A percentile compares a stretch with the other conserved stretches of the same genome.
Conservation (phyloP, 257 asterid genomes). For the Nyctanthes arbortristis region DNA sequence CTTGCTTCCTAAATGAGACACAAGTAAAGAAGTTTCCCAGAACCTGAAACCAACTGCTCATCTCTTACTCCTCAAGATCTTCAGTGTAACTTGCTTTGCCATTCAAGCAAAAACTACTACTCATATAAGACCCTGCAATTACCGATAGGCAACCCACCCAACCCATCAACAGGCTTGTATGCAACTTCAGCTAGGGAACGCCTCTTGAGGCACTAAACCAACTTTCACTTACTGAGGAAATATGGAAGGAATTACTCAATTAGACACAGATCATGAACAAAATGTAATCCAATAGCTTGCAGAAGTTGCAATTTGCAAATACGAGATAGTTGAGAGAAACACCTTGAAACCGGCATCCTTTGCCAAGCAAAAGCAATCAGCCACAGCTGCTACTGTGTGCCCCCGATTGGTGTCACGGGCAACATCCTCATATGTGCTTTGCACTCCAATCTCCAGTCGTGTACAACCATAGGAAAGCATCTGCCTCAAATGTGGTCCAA, state of each 20-base stretch:
- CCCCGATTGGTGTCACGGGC: constrained; percentile 99
- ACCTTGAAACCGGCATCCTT: constrained; percentile 99
- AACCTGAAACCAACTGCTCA: background rate
- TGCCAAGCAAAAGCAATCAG: constrained; percentile 98
- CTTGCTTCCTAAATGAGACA: background rate
- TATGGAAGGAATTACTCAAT: background rate
- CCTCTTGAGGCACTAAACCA: background rate
- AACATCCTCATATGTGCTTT: constrained; percentile 98
- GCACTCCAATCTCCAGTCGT: constrained; percentile 96
- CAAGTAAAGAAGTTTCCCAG: background rate
- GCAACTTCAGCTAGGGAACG: background rate
- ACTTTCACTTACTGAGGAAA: background rate
- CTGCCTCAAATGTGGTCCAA: constrained; percentile 98
- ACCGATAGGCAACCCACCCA: background rate
- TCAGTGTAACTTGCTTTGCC: background rate
- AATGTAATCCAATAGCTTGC: constrained; percentile 1
- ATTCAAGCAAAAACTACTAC: background rate
- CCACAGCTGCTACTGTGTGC: constrained; percentile 98
- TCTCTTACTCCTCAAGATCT: background rate
- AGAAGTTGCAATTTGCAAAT: constrained; percentile 2
- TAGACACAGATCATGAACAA: background rate
- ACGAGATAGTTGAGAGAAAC: constrained; percentile 21
- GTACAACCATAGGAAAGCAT: constrained; percentile 98
- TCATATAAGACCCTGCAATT: background rate
- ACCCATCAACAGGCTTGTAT: background rate